Conservation (phyloP, 176 grass and related monocot genomes). For the Elaeis guineensis region DNA sequence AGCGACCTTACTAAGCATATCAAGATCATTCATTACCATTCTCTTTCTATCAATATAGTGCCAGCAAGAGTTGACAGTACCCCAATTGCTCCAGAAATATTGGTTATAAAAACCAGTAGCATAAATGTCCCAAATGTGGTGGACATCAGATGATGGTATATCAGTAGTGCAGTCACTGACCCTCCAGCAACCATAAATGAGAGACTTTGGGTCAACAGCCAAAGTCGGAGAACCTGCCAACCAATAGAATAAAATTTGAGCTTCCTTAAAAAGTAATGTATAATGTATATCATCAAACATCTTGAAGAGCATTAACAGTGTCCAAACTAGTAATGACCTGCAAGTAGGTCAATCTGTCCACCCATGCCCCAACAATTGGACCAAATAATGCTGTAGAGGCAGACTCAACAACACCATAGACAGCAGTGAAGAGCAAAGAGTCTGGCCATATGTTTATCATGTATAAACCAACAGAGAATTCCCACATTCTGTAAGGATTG, state of each 20-base stretch:
- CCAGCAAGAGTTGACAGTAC: conserved; percentile 78
- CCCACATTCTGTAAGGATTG: conserved; percentile 68
- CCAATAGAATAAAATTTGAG: conserved; percentile 1
- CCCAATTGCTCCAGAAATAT: conserved; percentile 63
- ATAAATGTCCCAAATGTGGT: conserved; percentile 37
- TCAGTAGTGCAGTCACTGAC: conserved; percentile 45
- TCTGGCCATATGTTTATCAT: conserved; percentile 88
- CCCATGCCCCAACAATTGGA: conserved; percentile 50
- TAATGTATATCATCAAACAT: neutral
- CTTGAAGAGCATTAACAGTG: too few relatives aligned
- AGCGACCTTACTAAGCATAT: neutral
- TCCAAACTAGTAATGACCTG: conserved; percentile 36
- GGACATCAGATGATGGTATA: conserved; percentile 29
- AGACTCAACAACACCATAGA: conserved; percentile 80
- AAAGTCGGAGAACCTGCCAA: conserved; percentile 49
- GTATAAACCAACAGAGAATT: conserved; percentile 85
- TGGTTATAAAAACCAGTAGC: conserved; percentile 47
- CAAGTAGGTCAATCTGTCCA: conserved; percentile 62
- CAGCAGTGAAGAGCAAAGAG: conserved; percentile 70
- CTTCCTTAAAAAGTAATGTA: neutral
- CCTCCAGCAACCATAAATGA: conserved; percentile 61
- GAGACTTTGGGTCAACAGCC: conserved; percentile 58
- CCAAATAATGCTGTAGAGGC: conserved; percentile 51
- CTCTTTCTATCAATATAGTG: conserved; percentile 83
- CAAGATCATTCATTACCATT: conserved; percentile 40